phyloP scores from a whole-genome alignment of 2,329 filamentous ascomycete species.

The Cladosporium phlei region DNA sequence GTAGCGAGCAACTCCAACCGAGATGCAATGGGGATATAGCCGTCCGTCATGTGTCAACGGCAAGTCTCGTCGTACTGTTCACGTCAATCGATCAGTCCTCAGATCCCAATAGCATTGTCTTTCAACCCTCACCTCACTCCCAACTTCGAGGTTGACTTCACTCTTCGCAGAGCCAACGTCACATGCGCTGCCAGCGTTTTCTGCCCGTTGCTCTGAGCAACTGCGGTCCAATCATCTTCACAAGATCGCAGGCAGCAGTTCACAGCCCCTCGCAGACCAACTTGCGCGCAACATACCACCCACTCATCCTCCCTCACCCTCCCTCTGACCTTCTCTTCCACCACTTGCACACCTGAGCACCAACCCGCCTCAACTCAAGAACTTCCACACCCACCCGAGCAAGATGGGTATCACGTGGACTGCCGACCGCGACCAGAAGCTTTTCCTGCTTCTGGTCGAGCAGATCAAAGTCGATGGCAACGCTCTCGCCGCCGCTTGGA shows the following conservation, averaged over 20 bases:
- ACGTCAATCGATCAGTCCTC: too few species aligned
- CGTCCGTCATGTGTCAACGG: neutral
- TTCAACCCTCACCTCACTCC: neutral
- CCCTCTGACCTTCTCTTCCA: too few species aligned
- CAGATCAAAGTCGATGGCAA: slow-evolving; percentile 18
- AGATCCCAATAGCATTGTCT: neutral
- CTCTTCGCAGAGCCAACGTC: neutral
- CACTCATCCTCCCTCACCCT: neutral
- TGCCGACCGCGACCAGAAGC: slow-evolving; percentile 20
- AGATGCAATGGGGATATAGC: neutral
- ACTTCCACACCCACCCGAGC: neutral
- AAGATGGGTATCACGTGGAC: slow-evolving; percentile 24
- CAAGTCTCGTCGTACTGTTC: neutral
- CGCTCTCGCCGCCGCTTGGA: slow-evolving; percentile 14
- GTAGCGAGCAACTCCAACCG: neutral
- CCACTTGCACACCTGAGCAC: too few species aligned
- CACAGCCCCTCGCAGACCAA: neutral
- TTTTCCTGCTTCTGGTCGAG: slow-evolving; percentile 23
- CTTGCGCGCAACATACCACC: neutral
- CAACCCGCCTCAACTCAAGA: neutral
- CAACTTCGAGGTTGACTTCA: too few species aligned
- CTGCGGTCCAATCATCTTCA: neutral
- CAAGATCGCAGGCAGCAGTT: neutral
- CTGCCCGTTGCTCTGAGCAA: neutral
- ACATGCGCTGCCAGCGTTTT: neutral